Conservation (phyloP, 129 eudicot genomes). For the Tagetes patula region DNA sequence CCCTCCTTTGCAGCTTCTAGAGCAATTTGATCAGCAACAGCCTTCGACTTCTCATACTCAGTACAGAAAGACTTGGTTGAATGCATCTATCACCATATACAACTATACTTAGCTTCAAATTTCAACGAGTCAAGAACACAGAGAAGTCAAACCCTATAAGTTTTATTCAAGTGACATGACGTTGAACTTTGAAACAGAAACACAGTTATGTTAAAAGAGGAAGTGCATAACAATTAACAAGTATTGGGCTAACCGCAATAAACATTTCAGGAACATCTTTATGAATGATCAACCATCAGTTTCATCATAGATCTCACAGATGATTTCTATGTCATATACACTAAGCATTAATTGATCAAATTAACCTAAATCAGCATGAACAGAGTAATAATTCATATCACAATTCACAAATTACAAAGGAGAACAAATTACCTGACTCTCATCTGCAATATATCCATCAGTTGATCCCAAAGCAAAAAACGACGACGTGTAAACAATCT, state of each 20-base stretch:
- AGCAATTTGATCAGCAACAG: slow-evolving; percentile 71
- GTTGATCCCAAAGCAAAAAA: slow-evolving; percentile 80
- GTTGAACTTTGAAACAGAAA: neutral
- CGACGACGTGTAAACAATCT: slow-evolving; percentile 79
- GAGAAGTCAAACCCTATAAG: neutral
- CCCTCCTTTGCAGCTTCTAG: slow-evolving; percentile 80
- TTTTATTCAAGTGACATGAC: too few species aligned
- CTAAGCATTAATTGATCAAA: slow-evolving; percentile 2
- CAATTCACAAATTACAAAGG: neutral
- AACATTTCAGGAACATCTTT: slow-evolving; percentile 9
- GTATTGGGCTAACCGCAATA: neutral
- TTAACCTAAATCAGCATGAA: neutral
- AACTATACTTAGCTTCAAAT: slow-evolving; percentile 21
- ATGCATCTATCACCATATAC: slow-evolving; percentile 55
- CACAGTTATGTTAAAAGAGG: neutral
- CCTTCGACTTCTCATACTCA: slow-evolving; percentile 90
- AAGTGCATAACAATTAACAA: neutral
- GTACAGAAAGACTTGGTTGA: slow-evolving; percentile 65
- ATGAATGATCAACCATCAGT: slow-evolving; percentile 2
- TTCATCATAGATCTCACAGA: neutral
- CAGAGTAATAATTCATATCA: neutral
- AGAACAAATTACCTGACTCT: slow-evolving; percentile 57
- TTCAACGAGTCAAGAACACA: slow-evolving; percentile 11
- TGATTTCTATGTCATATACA: neutral
- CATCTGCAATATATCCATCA: slow-evolving; percentile 77